phyloP scores from a whole-genome alignment of 139 green algal species.

The Chlamydomonas eustigma region DNA sequence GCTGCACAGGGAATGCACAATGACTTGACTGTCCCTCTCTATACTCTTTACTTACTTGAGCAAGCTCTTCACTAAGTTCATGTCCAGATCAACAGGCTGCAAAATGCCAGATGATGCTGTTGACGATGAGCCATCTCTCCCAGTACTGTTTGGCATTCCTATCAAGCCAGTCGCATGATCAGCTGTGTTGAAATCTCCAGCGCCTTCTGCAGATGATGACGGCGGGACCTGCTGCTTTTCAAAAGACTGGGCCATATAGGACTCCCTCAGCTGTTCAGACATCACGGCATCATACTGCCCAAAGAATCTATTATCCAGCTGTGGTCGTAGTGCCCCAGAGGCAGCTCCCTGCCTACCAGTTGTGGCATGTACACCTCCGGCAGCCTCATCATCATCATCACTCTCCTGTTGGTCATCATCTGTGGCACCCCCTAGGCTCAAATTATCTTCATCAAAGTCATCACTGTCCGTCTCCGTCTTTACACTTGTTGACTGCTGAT shows the following conservation, averaged over 20 bases:
- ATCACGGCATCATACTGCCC: neutral
- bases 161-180: too few relatives aligned
- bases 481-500: slow-evolving; percentile 13
- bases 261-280: slow-evolving; percentile 16
- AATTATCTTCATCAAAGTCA: slow-evolving; percentile 12
- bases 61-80: slow-evolving; percentile 40
- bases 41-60: neutral
- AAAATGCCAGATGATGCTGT: neutral
- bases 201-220: neutral
- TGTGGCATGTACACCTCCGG: neutral
- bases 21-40: neutral
- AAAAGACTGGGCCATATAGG: slow-evolving; percentile 17
- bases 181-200: too few relatives aligned
- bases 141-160: too few relatives aligned
- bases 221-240: neutral
- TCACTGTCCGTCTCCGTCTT: slow-evolving; percentile 39
- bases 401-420: neutral
- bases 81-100: slow-evolving; percentile 36
- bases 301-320: too few relatives aligned
- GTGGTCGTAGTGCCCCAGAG: too few relatives aligned
- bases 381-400: neutral
- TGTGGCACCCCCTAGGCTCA: neutral
- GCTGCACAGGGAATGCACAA: neutral
- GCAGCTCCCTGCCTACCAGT: too few relatives aligned
- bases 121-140: neutral